phyloP scores from a whole-genome alignment of 179 eudicot genomes.

The Pouteria campechiana region DNA sequence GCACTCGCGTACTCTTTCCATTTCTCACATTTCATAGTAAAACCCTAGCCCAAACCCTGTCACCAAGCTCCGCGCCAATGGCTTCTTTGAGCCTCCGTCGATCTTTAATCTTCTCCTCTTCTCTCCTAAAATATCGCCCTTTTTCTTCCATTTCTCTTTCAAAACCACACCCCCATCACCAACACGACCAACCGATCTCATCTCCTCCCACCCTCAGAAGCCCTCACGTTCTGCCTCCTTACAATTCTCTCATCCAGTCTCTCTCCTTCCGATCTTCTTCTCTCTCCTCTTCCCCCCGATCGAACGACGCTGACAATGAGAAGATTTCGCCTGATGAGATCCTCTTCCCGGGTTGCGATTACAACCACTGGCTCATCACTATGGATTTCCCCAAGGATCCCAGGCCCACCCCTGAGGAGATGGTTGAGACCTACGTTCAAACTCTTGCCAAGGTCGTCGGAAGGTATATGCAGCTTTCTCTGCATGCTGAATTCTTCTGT shows the following conservation, averaged over 20 bases:
- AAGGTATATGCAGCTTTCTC: no score
- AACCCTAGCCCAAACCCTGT: no score
- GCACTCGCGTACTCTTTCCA: no score
- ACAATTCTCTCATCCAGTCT: neutral
- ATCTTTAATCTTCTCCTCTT: constrained; percentile 15
- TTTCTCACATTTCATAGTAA: no score
- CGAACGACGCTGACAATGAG: constrained; percentile 17
- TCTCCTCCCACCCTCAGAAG: neutral
- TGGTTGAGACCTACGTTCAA: constrained; percentile 76
- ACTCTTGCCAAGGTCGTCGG: constrained; percentile 74
- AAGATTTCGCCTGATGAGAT: constrained; percentile 56
- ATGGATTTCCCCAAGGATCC: constrained; percentile 73
- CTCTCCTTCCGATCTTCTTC: neutral
- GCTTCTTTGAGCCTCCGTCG: constrained; percentile 30
- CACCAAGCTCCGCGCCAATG: constrained; percentile 12
- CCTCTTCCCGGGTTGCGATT: constrained; percentile 85
- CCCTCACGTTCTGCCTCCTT: neutral
- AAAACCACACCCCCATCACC: neutral
- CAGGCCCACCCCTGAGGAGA: constrained; percentile 41
- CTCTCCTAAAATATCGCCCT: constrained; percentile 5
- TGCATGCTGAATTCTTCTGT: no score
- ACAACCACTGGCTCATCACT: constrained; percentile 83
- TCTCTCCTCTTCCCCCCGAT: neutral
- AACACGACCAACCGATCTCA: neutral
- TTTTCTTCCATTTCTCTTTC: neutral